Evolutionary conservation across 257 asterid genomes (phyloP), one percentile per base, ranked within the genome.

Genomic region (Gentiana macrophylla): DNA sequence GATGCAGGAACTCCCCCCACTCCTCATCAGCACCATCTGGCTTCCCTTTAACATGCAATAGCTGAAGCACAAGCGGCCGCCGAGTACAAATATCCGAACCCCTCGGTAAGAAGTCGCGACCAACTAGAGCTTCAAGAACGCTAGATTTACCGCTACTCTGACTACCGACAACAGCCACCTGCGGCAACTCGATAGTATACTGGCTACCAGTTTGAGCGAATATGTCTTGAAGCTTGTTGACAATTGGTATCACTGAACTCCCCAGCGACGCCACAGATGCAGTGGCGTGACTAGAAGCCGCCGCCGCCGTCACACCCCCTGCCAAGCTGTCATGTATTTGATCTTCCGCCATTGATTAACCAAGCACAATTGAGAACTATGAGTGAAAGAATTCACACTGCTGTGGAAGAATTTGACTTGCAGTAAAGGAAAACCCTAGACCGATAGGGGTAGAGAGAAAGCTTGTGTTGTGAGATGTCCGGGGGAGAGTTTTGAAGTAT

Each of bases 71-170:
- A 44, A 87, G 95, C 12, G 96, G 98, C 12, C 96, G 81, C 44
- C 96, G 83, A 37, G 98, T 91, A 79, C 98, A 91, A 49, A 87
- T 91, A 50, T 84, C 96, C 48, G 59, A 75, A 11, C 96, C 96
- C 44, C 98, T 89, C 0, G 98, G 98, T 71, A 91, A 78, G 70
- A 91, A 91, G 73, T 91, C 98, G 3, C 98, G 94, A 6, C 98
- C 98, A 8, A 91, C 98, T 8, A 91, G 80, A 60, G 98, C 86
- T 77, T 91, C 98, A 79, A 91, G 70, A 46, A 91, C 98, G 50
- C 98, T 91, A 3, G 98, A 91, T 79, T 91, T 91, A 1, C 98
- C 98, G 55, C 98, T 91, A 78, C 98, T 91, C 80, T 91, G 98
- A 68, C 98, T 87, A 6, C 98, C 98, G 10, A 91, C 89, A 15